Evolutionary conservation across 2,329 filamentous ascomycete species (phyloP).

Genomic region (Pleoardoris graminearum): DNA sequence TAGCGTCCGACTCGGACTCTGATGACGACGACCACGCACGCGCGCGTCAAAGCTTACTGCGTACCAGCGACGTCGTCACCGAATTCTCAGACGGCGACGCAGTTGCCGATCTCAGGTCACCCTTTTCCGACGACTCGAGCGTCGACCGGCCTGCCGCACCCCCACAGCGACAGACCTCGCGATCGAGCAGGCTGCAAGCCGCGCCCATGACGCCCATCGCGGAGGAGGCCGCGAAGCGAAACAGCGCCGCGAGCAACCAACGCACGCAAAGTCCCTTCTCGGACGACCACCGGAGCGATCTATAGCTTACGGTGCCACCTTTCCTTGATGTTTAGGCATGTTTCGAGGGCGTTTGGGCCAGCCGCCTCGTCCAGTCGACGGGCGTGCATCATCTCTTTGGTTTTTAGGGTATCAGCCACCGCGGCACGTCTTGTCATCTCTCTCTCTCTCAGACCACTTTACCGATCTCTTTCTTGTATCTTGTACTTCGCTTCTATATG

Average conservation of each 20-base stretch:
- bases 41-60: constrained; percentile 36
- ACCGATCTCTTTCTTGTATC: constrained; percentile 2
- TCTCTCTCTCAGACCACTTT: not conserved
- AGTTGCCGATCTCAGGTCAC: constrained; percentile 36
- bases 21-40: constrained; percentile 42
- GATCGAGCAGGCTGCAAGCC: constrained; percentile 30
- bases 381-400: constrained; percentile 3
- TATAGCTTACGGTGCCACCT: constrained; percentile 13
- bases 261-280: constrained; percentile 42
- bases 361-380: constrained; percentile 18
- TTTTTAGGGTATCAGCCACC: constrained; percentile 13
- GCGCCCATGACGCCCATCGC: constrained; percentile 50
- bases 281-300: constrained; percentile 37
- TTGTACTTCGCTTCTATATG: constrained; percentile 4
- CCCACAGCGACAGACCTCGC: constrained; percentile 37
- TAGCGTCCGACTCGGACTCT: constrained; percentile 39
- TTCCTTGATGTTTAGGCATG: constrained; percentile 3
- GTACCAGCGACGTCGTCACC: constrained; percentile 35
- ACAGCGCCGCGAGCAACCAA: constrained; percentile 33
- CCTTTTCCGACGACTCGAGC: constrained; percentile 39
- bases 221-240: constrained; percentile 49
- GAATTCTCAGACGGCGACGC: constrained; percentile 42
- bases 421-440: constrained; percentile 8
- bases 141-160: constrained; percentile 32
- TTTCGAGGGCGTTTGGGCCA: constrained; percentile 10